phyloP scores from a whole-genome alignment of 73 alveolate species.

The Tetrahymena malaccensis region DNA sequence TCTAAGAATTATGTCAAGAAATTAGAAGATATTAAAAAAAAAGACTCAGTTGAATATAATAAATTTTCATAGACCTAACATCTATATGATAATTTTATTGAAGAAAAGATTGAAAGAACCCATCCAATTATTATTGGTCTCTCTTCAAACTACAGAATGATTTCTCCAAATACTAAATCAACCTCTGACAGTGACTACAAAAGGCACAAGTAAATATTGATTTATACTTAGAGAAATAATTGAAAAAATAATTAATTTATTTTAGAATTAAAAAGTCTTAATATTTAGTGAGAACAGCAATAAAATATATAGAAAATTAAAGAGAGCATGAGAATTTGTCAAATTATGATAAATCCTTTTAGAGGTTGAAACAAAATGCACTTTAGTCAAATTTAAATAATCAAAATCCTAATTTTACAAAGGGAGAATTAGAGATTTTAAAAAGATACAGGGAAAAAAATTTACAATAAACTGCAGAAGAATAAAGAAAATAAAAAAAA shows the following conservation, averaged over 20 bases:
- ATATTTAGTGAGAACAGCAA: background rate
- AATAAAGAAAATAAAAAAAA: background rate
- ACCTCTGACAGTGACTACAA: background rate
- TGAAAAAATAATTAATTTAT: background rate
- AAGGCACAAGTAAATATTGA: background rate
- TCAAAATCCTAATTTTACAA: background rate
- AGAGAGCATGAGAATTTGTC: background rate
- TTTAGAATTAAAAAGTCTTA: background rate
- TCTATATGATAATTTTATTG: background rate
- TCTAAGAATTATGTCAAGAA: background rate
- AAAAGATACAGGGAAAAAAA: background rate
- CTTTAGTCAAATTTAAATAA: background rate
- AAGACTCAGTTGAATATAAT: background rate
- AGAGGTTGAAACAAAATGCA: background rate
- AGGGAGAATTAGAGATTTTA: background rate
- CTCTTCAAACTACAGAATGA: background rate
- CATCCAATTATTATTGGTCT: background rate
- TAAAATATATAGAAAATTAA: background rate
- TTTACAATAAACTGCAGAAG: background rate
- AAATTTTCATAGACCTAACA: background rate
- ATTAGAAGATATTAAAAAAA: background rate
- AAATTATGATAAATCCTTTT: background rate
- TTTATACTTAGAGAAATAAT: background rate
- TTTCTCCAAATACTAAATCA: background rate
- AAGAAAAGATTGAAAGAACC: background rate